These are phyloP conservation scores for Geotrichum restrictum DNA, from an alignment of 1,139 yeast species.

Conservation along the genomic window DNA sequence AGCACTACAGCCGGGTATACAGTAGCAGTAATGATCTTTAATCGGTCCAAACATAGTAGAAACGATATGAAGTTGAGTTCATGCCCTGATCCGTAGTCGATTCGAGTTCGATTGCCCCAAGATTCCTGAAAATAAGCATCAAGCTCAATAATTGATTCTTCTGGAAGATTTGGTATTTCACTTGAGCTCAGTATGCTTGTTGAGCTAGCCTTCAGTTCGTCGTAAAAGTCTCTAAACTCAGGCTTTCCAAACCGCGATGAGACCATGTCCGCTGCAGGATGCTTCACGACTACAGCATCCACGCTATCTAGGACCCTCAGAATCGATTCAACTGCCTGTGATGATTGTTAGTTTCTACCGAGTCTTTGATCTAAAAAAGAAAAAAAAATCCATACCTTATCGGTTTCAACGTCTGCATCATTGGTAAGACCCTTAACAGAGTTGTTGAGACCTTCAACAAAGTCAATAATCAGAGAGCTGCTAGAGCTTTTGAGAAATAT, in stretches of 20 bases:
- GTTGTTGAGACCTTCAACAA: slow-evolving; percentile 56
- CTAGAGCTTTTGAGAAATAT: slow-evolving; percentile 58
- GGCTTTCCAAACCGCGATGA: slow-evolving; percentile 84
- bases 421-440: slow-evolving; percentile 61
- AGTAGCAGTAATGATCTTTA: slow-evolving; percentile 38
- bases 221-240: slow-evolving; percentile 83
- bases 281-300: slow-evolving; percentile 44
- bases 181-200: slow-evolving; percentile 30
- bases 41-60: slow-evolving; percentile 52
- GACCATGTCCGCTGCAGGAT: slow-evolving; percentile 72
- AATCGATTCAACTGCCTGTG: slow-evolving; percentile 36
- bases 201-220: slow-evolving; percentile 48
- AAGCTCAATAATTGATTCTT: slow-evolving; percentile 42
- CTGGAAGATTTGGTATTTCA: slow-evolving; percentile 27
- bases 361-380: too few species aligned
- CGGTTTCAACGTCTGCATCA: slow-evolving; percentile 27
- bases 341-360: too few species aligned
- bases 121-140: slow-evolving; percentile 58
- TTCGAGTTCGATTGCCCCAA: slow-evolving; percentile 81
- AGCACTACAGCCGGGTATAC: slow-evolving; percentile 49
- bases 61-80: slow-evolving; percentile 82
- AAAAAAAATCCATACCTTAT: slow-evolving; percentile 1
- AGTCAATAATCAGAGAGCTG: slow-evolving; percentile 49
- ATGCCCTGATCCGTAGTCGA: slow-evolving; percentile 97
- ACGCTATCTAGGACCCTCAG: slow-evolving; percentile 47